Base-by-base conservation (phyloP, 2,329 filamentous ascomycete species). In the Penicillium sp. region DNA sequence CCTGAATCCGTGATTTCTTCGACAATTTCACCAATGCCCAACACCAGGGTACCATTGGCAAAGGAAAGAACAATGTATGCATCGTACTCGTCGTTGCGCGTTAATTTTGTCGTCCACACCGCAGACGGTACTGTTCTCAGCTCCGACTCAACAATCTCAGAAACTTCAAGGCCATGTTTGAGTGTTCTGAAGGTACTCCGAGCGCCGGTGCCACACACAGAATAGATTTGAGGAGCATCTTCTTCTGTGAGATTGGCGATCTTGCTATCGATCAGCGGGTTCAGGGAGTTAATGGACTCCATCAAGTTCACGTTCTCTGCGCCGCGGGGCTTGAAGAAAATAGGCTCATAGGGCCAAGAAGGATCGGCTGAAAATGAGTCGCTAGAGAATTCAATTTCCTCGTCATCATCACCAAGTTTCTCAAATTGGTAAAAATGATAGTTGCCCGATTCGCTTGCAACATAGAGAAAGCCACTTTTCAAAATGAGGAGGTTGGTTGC, bases 391-490 rank as follows among this genome's bases (percentile, higher is more conserved):
- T 95, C 84, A 1, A 80, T 74, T 62, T 96, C 88, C 2, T 94
- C 84, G 45, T 94, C 88, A 54, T 96, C 90, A 46, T 98, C 92
- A 28, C 90, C 93, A 5, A 99, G 78, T 57, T 95, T 94, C 62
- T 95, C 88, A 46, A 99, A 94, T 60, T 96, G 90, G 64, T 96
- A 98, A 52, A 98, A 88, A 43, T 88, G 80, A 59, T 93, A 85
- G 60, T 95, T 92, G 18, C 93, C 92, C 47, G 84, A 88, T 64
- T 98, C 90, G 56, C 85, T 86, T 6, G 88, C 87, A 36, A 90
- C 84, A 56, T 92, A 98, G 8, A 98, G 75, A 59, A 95, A 98
- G 17, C 92, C 93, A 49, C 88, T 95, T 67, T 95, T 95, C 50
- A 98, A 67, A 50, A 98, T 95, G 61, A 88, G 87, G 30, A 99